These are phyloP conservation scores for Orychophragmus violaceus DNA, from an alignment of 345 rosid genomes.

Conservation along the genomic window DNA sequence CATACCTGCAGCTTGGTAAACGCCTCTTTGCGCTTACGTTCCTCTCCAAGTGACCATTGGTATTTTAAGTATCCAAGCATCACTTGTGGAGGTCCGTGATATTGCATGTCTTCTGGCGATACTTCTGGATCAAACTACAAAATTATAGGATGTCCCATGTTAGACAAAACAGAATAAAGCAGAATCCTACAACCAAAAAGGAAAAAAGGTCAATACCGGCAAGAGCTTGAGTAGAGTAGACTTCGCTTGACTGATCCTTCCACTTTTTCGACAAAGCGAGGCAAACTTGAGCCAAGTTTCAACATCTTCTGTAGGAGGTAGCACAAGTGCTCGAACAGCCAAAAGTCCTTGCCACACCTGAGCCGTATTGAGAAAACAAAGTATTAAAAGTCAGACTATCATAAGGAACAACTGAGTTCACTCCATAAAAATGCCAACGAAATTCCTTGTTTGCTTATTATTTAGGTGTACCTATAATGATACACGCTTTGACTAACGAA, in stretches of 20 bases:
- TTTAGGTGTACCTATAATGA: not conserved
- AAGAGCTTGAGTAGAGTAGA: slow-evolving; percentile 86
- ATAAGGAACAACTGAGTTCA: not conserved
- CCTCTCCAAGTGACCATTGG: slow-evolving; percentile 99
- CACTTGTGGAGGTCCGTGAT: slow-evolving; percentile 95
- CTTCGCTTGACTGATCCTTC: slow-evolving; percentile 90
- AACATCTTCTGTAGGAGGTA: slow-evolving; percentile 88
- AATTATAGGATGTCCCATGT: slow-evolving; percentile 14
- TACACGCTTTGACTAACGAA: slow-evolving; percentile 8
- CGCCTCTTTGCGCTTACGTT: slow-evolving; percentile 85
- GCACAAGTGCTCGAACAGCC: slow-evolving; percentile 85
- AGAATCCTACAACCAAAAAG: slow-evolving; percentile 3
- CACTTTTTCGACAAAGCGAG: slow-evolving; percentile 81
- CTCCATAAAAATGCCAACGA: not conserved
- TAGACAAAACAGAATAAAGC: slow-evolving; percentile 10
- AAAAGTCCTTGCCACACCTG: slow-evolving; percentile 95
- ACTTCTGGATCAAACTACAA: slow-evolving; percentile 92
- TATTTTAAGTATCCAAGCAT: slow-evolving; percentile 85
- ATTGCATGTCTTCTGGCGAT: slow-evolving; percentile 57
- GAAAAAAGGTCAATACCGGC: slow-evolving; percentile 47
- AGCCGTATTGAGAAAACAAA: slow-evolving; percentile 8
- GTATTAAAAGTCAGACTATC: slow-evolving; percentile 2
- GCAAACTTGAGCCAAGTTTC: slow-evolving; percentile 97
- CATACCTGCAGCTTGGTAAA: slow-evolving; percentile 78
- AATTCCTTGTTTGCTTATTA: slow-evolving; percentile 3